Percentiles rank a stretch among this genome's conserved stretches.
These are phyloP conservation scores for Hyphodiscus sp. DNA, from an alignment of 2,329 filamentous ascomycete genomes.

Conservation along the genomic window DNA sequence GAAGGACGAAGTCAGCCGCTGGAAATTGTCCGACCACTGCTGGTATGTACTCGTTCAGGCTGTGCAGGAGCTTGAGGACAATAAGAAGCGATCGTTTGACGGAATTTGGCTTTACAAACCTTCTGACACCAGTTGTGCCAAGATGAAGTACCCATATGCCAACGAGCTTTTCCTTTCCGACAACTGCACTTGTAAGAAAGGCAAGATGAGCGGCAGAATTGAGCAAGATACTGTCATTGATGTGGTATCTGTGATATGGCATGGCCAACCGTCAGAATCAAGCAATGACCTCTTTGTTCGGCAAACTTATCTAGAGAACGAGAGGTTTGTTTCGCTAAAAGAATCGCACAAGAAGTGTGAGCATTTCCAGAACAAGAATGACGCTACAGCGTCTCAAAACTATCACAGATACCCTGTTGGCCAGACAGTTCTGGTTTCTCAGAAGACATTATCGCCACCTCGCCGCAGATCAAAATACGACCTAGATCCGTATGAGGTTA, in stretches of 20 bases:
- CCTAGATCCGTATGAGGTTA: constrained; percentile 57
- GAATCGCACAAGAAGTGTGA: constrained; percentile 48
- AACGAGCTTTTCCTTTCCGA: constrained; percentile 75
- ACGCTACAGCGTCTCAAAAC: constrained; percentile 14
- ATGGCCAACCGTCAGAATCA: constrained; percentile 37
- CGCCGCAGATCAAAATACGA: constrained; percentile 36
- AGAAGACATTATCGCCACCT: background rate
- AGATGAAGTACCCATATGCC: constrained; percentile 59
- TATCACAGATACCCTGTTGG: constrained; percentile 39
- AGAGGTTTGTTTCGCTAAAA: constrained; percentile 56
- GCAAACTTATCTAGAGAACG: constrained; percentile 56
- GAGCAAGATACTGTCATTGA: constrained; percentile 48
- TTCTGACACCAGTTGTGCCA: constrained; percentile 61
- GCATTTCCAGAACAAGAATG: constrained; percentile 22
- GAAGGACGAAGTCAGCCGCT: constrained; percentile 42
- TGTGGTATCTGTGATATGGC: constrained; percentile 53
- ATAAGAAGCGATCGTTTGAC: constrained; percentile 43
- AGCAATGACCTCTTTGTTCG: constrained; percentile 56
- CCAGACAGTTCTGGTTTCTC: constrained; percentile 46
- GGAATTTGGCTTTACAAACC: constrained; percentile 71
- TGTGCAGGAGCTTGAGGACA: constrained; percentile 33
- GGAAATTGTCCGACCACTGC: constrained; percentile 39
- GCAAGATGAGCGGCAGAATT: constrained; percentile 34
- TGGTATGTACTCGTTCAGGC: constrained; percentile 69
- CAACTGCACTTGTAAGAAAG: constrained; percentile 58